Conservation (phyloP, 140 eudicot species). For the Oenanthe javanica region DNA sequence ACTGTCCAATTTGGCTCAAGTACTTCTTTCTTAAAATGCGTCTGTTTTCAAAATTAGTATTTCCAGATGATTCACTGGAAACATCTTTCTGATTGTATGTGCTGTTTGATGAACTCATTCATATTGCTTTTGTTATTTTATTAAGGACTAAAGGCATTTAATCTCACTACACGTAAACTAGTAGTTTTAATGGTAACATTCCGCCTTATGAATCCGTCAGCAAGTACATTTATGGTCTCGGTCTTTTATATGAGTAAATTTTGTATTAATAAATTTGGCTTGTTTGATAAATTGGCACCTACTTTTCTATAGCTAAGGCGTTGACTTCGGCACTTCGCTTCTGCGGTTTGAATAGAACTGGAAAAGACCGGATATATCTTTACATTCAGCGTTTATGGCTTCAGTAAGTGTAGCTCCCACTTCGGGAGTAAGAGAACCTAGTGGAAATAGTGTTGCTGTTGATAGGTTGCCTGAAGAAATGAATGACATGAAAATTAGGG, state of each 20-base stretch:
- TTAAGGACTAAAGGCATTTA: neutral
- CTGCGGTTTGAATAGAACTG: neutral
- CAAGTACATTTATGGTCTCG: neutral
- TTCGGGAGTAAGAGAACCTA: constrained; percentile 46
- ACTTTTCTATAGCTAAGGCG: neutral
- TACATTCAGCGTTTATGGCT: constrained; percentile 32
- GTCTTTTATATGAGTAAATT: neutral
- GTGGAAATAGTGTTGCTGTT: constrained; percentile 35
- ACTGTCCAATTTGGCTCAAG: neutral
- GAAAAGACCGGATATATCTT: neutral
- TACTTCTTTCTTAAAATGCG: neutral
- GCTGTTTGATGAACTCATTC: neutral
- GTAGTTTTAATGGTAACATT: neutral
- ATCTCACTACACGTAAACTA: neutral
- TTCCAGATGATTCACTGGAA: neutral
- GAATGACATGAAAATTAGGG: constrained; percentile 78
- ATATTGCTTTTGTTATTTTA: neutral
- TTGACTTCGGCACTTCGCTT: neutral
- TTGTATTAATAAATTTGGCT: neutral
- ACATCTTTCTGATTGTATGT: neutral
- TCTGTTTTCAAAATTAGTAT: neutral
- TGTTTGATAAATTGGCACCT: neutral
- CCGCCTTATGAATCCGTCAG: neutral
- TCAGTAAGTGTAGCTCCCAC: constrained; percentile 52
- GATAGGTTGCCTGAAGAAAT: constrained; percentile 70